Conservation (phyloP, 371 early-diverging fungal species). For the Zychaea mexicana region DNA sequence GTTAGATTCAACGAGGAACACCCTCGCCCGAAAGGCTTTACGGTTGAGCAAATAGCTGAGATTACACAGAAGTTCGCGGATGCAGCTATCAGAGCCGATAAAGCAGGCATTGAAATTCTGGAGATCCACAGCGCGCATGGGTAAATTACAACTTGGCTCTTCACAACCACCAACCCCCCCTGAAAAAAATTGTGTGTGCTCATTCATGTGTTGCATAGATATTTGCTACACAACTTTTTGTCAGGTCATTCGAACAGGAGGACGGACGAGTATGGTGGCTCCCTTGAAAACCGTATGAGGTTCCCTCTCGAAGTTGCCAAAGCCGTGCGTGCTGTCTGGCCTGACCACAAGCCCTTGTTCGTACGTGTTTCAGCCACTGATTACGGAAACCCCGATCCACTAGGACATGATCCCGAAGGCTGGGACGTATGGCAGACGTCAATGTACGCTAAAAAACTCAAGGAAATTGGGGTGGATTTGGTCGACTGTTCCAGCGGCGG, state of each 20-base stretch:
- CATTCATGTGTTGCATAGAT: slow-evolving; percentile 56
- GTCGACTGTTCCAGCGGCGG: slow-evolving; percentile 78
- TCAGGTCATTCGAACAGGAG: slow-evolving; percentile 82
- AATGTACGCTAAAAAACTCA: slow-evolving; percentile 53
- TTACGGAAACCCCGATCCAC: slow-evolving; percentile 38
- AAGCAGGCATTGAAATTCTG: slow-evolving; percentile 84
- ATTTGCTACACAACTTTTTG: slow-evolving; percentile 78
- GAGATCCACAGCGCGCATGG: slow-evolving; percentile 83
- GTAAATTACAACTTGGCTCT: slow-evolving; percentile 14
- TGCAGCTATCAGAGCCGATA: slow-evolving; percentile 71
- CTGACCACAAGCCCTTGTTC: slow-evolving; percentile 77
- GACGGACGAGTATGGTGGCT: slow-evolving; percentile 84
- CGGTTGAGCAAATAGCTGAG: slow-evolving; percentile 63
- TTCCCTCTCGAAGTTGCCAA: slow-evolving; percentile 66
- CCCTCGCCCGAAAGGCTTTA: slow-evolving; percentile 62
- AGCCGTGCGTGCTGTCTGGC: slow-evolving; percentile 73
- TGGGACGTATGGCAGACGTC: slow-evolving; percentile 74
- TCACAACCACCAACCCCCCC: neutral
- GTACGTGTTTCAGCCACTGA: slow-evolving; percentile 80
- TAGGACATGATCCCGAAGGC: slow-evolving; percentile 32
- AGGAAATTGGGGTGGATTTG: slow-evolving; percentile 73
- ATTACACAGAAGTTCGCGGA: slow-evolving; percentile 65
- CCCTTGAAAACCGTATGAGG: slow-evolving; percentile 77
- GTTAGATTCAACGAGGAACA: slow-evolving; percentile 45
- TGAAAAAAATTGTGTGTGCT: neutral